phyloP scores from a whole-genome alignment of 768 basidiomycete species.

The Macrolepiota albuminosa region DNA sequence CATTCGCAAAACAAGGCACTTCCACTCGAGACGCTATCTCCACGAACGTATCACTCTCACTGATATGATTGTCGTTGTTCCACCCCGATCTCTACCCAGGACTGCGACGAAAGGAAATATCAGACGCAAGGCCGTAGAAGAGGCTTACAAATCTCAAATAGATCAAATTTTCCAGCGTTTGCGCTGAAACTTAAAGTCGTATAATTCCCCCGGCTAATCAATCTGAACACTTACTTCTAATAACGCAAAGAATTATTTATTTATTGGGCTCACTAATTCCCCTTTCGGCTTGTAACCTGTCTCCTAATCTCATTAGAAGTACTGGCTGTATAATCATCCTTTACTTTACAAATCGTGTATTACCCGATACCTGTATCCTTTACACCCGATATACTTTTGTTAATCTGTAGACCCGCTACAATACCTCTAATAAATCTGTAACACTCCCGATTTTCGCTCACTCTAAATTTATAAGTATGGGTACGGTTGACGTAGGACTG shows the following conservation, averaged over 20 bases:
- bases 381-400: not conserved
- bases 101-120: constrained; percentile 83
- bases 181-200: constrained; percentile 4
- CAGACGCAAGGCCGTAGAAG: constrained; percentile 72
- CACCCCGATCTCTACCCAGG: constrained; percentile 61
- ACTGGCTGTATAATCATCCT: constrained; percentile 5
- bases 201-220: not conserved
- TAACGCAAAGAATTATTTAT: not conserved
- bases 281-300: not conserved
- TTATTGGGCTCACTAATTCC: not conserved
- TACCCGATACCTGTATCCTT: not conserved
- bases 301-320: not conserved
- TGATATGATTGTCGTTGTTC: constrained; percentile 65
- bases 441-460: not conserved
- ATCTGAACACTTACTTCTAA: not conserved
- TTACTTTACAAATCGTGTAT: constrained; percentile 1
- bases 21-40: constrained; percentile 70
- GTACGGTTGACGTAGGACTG: not conserved
- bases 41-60: constrained; percentile 70
- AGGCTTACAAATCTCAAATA: constrained; percentile 49
- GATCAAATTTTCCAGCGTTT: constrained; percentile 47
- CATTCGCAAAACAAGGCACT: constrained; percentile 65
- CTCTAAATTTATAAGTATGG: not conserved
- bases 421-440: not conserved
- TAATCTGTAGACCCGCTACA: not conserved